Evolutionary conservation across 2,329 filamentous ascomycete genomes (phyloP).

Genomic region (Cladosporium sp.): DNA sequence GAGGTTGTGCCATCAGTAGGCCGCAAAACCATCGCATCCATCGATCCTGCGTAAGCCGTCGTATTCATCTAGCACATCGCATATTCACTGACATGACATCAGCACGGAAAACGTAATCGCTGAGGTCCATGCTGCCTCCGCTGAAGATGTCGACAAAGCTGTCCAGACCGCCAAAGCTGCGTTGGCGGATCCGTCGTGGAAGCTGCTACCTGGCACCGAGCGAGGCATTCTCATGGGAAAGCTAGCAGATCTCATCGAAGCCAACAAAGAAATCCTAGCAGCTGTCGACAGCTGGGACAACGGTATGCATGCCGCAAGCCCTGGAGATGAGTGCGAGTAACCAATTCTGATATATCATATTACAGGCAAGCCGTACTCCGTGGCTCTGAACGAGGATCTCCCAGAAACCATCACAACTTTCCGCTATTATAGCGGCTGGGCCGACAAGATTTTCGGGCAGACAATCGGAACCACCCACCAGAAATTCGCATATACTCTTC

Average conservation of each 20-base stretch:
- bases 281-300: slow-evolving; percentile 79
- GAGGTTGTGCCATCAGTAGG: slow-evolving; percentile 66
- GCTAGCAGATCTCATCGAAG: slow-evolving; percentile 70
- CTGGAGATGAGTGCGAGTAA: neutral
- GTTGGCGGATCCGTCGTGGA: slow-evolving; percentile 53
- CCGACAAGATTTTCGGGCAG: slow-evolving; percentile 80
- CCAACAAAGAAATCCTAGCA: slow-evolving; percentile 66
- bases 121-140: slow-evolving; percentile 63
- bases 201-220: slow-evolving; percentile 60
- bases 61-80: neutral
- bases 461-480: slow-evolving; percentile 68
- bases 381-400: slow-evolving; percentile 65
- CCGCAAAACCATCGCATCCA: slow-evolving; percentile 45
- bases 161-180: slow-evolving; percentile 65
- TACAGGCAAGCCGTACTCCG: slow-evolving; percentile 63
- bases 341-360: neutral
- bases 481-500: slow-evolving; percentile 63
- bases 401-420: slow-evolving; percentile 59
- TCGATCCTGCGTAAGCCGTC: slow-evolving; percentile 61
- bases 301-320: slow-evolving; percentile 6
- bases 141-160: slow-evolving; percentile 64
- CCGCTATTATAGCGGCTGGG: slow-evolving; percentile 79
- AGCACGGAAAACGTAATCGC: slow-evolving; percentile 26
- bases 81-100: slow-evolving; percentile 17
- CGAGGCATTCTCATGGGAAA: slow-evolving; percentile 64